Percentiles rank a stretch among this genome's conserved stretches.
These are phyloP conservation scores for Neofusicoccum kwambonambiense DNA, from an alignment of 2,329 filamentous ascomycete genomes.

Conservation along the genomic window DNA sequence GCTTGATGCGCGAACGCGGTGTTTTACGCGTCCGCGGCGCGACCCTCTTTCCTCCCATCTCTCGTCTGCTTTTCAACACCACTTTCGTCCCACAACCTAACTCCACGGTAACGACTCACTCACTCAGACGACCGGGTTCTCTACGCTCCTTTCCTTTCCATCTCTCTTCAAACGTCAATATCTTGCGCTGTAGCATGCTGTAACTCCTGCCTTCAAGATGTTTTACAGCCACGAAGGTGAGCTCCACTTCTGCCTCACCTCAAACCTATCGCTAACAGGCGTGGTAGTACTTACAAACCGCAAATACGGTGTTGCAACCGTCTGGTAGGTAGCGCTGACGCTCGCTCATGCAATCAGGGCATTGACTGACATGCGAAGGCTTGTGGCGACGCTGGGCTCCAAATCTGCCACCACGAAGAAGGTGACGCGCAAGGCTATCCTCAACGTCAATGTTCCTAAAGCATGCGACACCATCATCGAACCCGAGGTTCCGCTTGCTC, in stretches of 20 bases:
- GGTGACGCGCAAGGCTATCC: conserved; percentile 80
- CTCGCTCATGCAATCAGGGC: neutral
- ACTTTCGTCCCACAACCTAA: too few relatives aligned
- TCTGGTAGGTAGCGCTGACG: conserved; percentile 65
- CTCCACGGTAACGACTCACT: neutral
- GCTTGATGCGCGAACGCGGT: too few relatives aligned
- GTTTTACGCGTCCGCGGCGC: neutral
- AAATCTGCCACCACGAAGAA: conserved; percentile 68
- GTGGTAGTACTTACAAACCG: conserved; percentile 72
- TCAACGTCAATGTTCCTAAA: conserved; percentile 80
- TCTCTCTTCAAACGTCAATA: neutral
- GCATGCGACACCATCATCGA: conserved; percentile 87
- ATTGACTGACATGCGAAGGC: conserved; percentile 56
- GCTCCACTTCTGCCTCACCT: conserved; percentile 27
- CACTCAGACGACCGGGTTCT: neutral
- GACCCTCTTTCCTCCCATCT: neutral
- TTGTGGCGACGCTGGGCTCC: conserved; percentile 82
- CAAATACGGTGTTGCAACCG: conserved; percentile 89
- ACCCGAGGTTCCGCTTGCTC: conserved; percentile 80
- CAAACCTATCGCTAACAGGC: conserved; percentile 23
- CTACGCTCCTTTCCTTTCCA: neutral
- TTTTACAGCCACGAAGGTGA: conserved; percentile 95
- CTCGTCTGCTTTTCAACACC: too few relatives aligned
- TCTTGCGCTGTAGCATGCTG: neutral
- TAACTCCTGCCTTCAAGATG: conserved; percentile 54